These are phyloP conservation scores for Leishmania aethiopica DNA, from an alignment of 208 protist species.

Conservation along the genomic window DNA sequence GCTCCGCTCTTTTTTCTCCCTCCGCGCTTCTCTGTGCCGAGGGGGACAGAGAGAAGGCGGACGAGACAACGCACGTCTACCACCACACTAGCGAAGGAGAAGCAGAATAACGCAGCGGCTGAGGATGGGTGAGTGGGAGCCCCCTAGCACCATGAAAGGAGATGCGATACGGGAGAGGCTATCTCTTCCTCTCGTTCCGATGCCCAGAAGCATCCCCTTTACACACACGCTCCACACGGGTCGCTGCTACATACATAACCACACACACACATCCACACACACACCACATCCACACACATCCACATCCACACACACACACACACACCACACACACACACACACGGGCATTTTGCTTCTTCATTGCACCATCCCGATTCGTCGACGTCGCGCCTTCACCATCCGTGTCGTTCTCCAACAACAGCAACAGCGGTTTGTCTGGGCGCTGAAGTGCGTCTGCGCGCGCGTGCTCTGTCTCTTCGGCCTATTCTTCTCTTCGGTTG, in stretches of 20 bases:
- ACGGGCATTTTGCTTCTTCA: no score
- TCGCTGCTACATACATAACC: no score
- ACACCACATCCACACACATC: no score
- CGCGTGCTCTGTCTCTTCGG: not conserved
- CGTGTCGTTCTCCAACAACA: not conserved
- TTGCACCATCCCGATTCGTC: no score
- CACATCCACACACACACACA: no score
- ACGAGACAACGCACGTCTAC: not conserved
- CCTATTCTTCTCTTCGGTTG: not conserved
- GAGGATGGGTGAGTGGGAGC: not conserved
- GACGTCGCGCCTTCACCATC: not conserved
- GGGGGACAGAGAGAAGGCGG: not conserved
- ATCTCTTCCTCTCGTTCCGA: not conserved
- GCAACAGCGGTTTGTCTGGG: no score
- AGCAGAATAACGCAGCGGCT: not conserved
- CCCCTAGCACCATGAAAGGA: not conserved
- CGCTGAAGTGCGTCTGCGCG: not conserved
- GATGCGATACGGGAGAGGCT: not conserved
- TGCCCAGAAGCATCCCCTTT: not conserved
- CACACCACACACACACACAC: no score
- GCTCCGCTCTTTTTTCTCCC: not conserved
- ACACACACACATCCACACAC: not conserved
- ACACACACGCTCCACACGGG: no score
- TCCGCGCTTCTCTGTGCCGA: not conserved
- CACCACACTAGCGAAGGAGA: not conserved